Percentiles rank a stretch among this genome's conserved stretches.
Conservation (phyloP, 352 stramenopile species). For the Thalassiosira mediterranea region DNA sequence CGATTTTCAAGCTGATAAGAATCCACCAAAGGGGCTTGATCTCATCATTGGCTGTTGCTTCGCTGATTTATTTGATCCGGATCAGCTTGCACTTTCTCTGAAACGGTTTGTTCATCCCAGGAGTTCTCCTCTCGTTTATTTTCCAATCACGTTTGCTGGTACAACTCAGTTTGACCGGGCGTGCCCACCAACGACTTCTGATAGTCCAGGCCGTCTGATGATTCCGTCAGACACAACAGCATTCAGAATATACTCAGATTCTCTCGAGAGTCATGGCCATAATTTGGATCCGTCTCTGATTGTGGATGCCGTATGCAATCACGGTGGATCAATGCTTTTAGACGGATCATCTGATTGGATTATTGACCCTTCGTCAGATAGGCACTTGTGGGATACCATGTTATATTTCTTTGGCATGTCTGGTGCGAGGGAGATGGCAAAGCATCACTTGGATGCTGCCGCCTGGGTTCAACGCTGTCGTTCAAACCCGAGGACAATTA, state of each 20-base stretch:
- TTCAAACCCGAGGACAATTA: constrained; percentile 56
- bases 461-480: constrained; percentile 69
- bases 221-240: constrained; percentile 81
- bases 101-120: constrained; percentile 31
- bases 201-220: not conserved
- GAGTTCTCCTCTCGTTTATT: constrained; percentile 74
- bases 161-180: constrained; percentile 74
- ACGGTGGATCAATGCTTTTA: constrained; percentile 69
- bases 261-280: constrained; percentile 75
- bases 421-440: constrained; percentile 57
- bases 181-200: constrained; percentile 37
- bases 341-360: constrained; percentile 80
- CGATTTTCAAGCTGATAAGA: constrained; percentile 55
- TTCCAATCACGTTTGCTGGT: constrained; percentile 86
- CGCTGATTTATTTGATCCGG: constrained; percentile 85
- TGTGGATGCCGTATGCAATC: constrained; percentile 61
- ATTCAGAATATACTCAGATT: constrained; percentile 79
- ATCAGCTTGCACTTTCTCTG: constrained; percentile 61
- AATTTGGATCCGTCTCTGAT: constrained; percentile 75
- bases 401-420: constrained; percentile 86
- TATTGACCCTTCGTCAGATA: constrained; percentile 67
- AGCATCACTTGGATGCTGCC: constrained; percentile 59
- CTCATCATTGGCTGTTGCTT: constrained; percentile 86
- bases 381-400: constrained; percentile 83
- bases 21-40: constrained; percentile 48